A percentile compares a stretch with the other conserved stretches of the same genome.
phyloP scores from a whole-genome alignment of 208 protist species.

The Wallacemonas sp. region DNA sequence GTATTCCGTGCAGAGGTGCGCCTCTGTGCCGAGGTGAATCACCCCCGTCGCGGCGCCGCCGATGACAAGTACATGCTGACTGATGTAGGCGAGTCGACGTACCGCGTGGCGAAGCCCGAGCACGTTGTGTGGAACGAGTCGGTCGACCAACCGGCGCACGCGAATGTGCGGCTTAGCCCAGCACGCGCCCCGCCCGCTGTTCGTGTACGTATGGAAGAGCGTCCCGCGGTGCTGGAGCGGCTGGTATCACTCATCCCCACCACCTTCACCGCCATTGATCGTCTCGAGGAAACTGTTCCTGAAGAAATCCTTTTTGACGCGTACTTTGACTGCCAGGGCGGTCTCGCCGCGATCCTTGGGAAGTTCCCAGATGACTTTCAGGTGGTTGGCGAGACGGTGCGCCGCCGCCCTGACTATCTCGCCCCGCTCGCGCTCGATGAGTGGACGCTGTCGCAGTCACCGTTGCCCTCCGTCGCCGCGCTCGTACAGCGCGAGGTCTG shows the following conservation, averaged over 20 bases:
- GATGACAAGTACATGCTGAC: slow-evolving; percentile 87
- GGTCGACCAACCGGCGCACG: slow-evolving; percentile 42
- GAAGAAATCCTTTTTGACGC: slow-evolving; percentile 87
- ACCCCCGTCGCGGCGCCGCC: slow-evolving; percentile 65
- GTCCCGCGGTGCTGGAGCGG: slow-evolving; percentile 79
- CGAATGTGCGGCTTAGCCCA: slow-evolving; percentile 50
- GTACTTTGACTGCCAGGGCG: slow-evolving; percentile 91
- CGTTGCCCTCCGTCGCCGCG: slow-evolving; percentile 61
- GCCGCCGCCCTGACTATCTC: slow-evolving; percentile 63
- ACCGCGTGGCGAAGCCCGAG: slow-evolving; percentile 75
- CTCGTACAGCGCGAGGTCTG: slow-evolving; percentile 65
- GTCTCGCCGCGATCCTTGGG: slow-evolving; percentile 66
- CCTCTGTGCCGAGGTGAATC: slow-evolving; percentile 64
- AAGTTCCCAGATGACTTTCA: slow-evolving; percentile 88
- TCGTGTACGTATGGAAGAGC: slow-evolving; percentile 75
- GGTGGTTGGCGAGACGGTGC: slow-evolving; percentile 65
- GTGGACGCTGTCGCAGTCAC: slow-evolving; percentile 60
- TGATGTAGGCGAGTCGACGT: slow-evolving; percentile 68
- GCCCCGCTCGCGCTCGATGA: slow-evolving; percentile 78
- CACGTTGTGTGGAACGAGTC: slow-evolving; percentile 63
- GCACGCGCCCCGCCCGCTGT: slow-evolving; percentile 62
- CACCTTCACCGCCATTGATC: slow-evolving; percentile 58
- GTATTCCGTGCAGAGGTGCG: slow-evolving; percentile 46
- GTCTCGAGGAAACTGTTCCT: slow-evolving; percentile 71
- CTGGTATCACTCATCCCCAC: slow-evolving; percentile 64